Evolutionary conservation across 2,329 filamentous ascomycete genomes (phyloP).

Genomic region (Herpotrichia juniperi): DNA sequence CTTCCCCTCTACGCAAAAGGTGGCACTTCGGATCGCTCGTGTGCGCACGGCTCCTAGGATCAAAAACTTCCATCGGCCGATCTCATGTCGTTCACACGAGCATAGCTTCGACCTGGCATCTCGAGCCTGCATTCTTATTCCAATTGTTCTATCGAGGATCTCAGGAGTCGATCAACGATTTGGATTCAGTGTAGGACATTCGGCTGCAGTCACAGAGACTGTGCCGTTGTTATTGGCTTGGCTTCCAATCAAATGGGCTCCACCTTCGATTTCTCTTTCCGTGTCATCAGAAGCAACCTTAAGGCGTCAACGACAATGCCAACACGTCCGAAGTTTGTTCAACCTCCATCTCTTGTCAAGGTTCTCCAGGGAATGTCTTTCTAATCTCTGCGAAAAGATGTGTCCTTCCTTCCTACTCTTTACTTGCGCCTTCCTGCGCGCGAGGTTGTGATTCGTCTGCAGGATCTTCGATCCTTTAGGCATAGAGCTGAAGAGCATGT

Average conservation of each 20-base stretch:
- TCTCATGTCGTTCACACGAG: no score
- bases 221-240: conserved; percentile 17
- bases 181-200: conserved; percentile 15
- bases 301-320: not conserved
- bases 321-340: not conserved
- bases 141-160: not conserved
- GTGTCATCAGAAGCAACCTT: not conserved
- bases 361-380: not conserved
- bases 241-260: conserved; percentile 7
- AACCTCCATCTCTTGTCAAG: not conserved
- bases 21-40: not conserved
- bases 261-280: not conserved
- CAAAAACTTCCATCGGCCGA: not conserved
- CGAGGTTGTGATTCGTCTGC: conserved; percentile 6
- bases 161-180: conserved; percentile 10
- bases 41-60: no score
- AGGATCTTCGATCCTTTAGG: conserved; percentile 4
- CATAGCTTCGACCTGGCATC: no score
- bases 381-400: not conserved
- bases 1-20: not conserved
- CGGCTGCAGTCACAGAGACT: conserved; percentile 16
- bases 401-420: not conserved
- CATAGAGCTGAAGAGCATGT: conserved; percentile 14
- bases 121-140: no score
- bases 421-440: not conserved